Conservation (phyloP, 2,329 filamentous ascomycete genomes). For the Sclerotinia spermophila region DNA sequence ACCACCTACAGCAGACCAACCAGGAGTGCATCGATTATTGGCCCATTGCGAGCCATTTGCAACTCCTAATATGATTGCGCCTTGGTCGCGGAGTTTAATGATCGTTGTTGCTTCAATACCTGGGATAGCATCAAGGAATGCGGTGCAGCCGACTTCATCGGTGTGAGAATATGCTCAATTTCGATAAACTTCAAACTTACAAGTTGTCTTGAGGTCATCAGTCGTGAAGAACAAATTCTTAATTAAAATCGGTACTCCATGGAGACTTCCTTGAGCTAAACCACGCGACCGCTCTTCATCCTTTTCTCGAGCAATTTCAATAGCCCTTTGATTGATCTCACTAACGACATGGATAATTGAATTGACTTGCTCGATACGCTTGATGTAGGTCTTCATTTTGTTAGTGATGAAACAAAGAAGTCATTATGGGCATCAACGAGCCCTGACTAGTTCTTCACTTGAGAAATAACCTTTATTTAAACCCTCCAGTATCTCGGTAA, state of each 20-base stretch:
- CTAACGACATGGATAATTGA: conserved; percentile 14
- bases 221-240: conserved; percentile 60
- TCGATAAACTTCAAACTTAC: conserved; percentile 37
- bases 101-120: conserved; percentile 50
- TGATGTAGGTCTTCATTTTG: conserved; percentile 13
- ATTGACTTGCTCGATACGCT: conserved; percentile 17
- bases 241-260: conserved; percentile 55
- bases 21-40: conserved; percentile 51
- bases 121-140: conserved; percentile 50
- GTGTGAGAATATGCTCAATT: not conserved
- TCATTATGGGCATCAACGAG: not conserved
- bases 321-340: conserved; percentile 27
- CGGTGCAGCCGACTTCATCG: conserved; percentile 36
- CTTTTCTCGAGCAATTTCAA: conserved; percentile 22
- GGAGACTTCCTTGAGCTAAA: conserved; percentile 40
- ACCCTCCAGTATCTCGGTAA: not conserved
- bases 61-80: conserved; percentile 22
- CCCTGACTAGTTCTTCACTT: conserved; percentile 16
- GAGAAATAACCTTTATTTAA: not conserved
- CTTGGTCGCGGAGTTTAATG: conserved; percentile 17
- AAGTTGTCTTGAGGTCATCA: conserved; percentile 50
- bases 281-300: conserved; percentile 24
- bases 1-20: conserved; percentile 61
- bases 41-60: conserved; percentile 49
- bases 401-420: not conserved